Percentiles rank a stretch among this genome's conserved stretches.
These are phyloP conservation scores for Oenanthe sinensis DNA, from an alignment of 129 eudicot species.

Conservation along the genomic window DNA sequence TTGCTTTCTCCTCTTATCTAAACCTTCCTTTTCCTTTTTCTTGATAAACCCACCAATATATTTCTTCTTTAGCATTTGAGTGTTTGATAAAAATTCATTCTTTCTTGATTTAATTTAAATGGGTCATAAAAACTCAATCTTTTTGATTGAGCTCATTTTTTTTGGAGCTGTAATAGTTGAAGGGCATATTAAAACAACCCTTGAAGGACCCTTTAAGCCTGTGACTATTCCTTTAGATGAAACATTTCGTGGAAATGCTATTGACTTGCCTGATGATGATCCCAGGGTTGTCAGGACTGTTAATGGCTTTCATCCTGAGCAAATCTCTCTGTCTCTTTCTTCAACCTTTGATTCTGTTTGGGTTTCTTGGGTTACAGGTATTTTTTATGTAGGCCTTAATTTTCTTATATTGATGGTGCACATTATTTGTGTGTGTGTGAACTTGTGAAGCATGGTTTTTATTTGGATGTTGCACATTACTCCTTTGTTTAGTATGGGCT, in stretches of 20 bases:
- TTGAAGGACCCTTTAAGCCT: conserved; percentile 80
- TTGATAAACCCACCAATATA: neutral
- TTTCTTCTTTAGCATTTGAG: neutral
- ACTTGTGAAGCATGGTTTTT: neutral
- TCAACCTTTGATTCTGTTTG: conserved; percentile 62
- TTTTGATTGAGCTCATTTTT: conserved; percentile 1
- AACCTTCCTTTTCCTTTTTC: neutral
- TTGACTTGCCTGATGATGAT: conserved; percentile 74
- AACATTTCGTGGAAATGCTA: conserved; percentile 70
- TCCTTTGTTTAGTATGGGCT: neutral
- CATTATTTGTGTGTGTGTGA: neutral
- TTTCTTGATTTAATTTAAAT: neutral
- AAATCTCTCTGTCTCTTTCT: conserved; percentile 73
- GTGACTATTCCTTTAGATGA: conserved; percentile 67
- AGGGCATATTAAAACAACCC: conserved; percentile 57
- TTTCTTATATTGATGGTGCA: neutral
- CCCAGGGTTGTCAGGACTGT: conserved; percentile 56
- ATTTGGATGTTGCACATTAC: neutral
- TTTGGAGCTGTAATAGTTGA: conserved; percentile 17
- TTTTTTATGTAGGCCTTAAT: neutral
- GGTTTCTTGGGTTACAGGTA: conserved; percentile 96
- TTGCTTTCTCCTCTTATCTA: conserved; percentile 1
- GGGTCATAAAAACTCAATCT: neutral
- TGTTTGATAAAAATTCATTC: neutral
- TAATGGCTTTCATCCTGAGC: conserved; percentile 70